Base-by-base conservation (phyloP, 805 yeast genomes). In the Yamadazyma sp. region DNA sequence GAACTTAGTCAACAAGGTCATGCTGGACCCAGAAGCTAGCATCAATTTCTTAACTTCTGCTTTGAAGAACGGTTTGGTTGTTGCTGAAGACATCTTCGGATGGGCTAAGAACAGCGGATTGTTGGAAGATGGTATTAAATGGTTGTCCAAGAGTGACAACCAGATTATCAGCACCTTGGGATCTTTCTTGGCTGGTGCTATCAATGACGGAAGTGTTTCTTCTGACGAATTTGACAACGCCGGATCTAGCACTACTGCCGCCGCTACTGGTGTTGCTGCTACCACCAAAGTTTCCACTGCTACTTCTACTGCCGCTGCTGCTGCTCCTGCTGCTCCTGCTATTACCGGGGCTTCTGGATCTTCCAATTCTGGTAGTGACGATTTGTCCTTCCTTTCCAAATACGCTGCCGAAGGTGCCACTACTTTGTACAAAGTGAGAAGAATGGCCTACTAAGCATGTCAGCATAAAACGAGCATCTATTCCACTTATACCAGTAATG, bases 51-150 rank as follows among this genome's bases (percentile, higher is more conserved):
- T 65, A 47, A 50, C 60, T 28, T 45, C 60, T 27, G 67, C 59
- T 28, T 57, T 64, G 41, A 47, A 56, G 44, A 50, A 53, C 31
- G 72, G 70, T 32, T 33, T 58, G 32, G 63, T 59, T 27, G 42
- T 58, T 23, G 59, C 46, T 32, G 60, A 59, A 54, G 70, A 67
- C 32, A 40, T 65, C 25, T 62, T 50, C 56, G 22, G 26, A 28
- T 67, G 70, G 70, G 61, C 70, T 42, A 60, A 65, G 52, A 39
- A 48, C 13, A 53, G 59, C 10, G 72, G 72, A 43, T 25, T 67
- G 19, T 57, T 65, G 48, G 43, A 46, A 37, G 27, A 50, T 3
- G 60, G 54, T 35, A 45, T 65, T 29, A 28, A 50, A 53, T 50
- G 70, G 66, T 42, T 46, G 27, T 51, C 56, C 27, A 46, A 54